These are phyloP conservation scores for Salix suchowensis DNA, from an alignment of 345 rosid species.

Conservation along the genomic window DNA sequence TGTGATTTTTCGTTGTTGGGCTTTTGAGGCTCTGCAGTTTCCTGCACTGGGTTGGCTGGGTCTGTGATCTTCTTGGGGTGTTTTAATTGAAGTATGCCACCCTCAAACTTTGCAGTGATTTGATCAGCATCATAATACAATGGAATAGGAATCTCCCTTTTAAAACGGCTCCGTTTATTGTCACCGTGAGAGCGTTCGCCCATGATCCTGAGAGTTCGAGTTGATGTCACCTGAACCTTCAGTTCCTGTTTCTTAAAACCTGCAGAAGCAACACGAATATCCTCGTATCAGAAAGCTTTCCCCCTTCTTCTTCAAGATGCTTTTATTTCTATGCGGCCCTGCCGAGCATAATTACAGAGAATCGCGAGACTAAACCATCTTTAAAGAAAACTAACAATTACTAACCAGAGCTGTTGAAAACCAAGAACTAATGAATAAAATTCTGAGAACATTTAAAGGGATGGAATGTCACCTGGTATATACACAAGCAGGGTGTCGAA, in stretches of 20 bases:
- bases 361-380: too few relatives aligned
- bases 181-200: slow-evolving; percentile 35
- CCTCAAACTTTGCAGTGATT: slow-evolving; percentile 31
- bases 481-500: slow-evolving; percentile 29
- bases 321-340: too few relatives aligned
- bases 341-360: too few relatives aligned
- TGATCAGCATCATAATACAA: slow-evolving; percentile 18
- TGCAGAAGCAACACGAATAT: neutral
- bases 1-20: neutral
- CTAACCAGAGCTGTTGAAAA: too few relatives aligned
- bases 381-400: too few relatives aligned
- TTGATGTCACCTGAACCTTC: slow-evolving; percentile 38
- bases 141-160: slow-evolving; percentile 27
- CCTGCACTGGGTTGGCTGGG: neutral
- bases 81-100: slow-evolving; percentile 27
- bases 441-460: too few relatives aligned
- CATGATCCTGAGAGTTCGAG: slow-evolving; percentile 22
- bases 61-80: slow-evolving; percentile 27
- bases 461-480: slow-evolving; percentile 27
- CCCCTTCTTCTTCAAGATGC: too few relatives aligned
- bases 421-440: too few relatives aligned
- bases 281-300: too few relatives aligned
- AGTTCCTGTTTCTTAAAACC: slow-evolving; percentile 43
- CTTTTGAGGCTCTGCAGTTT: neutral
- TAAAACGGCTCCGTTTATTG: slow-evolving; percentile 30